phyloP scores from a whole-genome alignment of 306 rosid species.

The Vicia sativa region DNA sequence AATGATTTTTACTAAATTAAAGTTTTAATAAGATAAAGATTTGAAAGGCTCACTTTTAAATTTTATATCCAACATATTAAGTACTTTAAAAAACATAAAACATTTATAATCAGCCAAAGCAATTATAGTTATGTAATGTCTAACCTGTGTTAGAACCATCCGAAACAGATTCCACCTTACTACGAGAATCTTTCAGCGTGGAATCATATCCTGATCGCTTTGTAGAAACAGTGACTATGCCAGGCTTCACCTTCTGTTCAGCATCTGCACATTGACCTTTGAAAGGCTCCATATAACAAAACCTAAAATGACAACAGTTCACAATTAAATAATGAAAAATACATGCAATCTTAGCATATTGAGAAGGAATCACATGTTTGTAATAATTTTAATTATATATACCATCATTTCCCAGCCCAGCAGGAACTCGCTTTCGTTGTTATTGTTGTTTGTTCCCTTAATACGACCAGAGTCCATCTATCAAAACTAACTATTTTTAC shows the following conservation, averaged over 20 bases:
- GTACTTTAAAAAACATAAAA: not conserved
- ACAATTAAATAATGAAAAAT: slow-evolving; percentile 1
- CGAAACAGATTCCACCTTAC: slow-evolving; percentile 5
- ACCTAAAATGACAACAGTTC: slow-evolving; percentile 45
- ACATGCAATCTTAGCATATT: slow-evolving; percentile 7
- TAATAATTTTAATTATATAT: not conserved
- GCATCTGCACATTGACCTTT: slow-evolving; percentile 44
- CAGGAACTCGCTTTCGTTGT: not conserved
- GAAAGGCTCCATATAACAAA: slow-evolving; percentile 59
- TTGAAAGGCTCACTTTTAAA: slow-evolving; percentile 3
- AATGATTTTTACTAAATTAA: slow-evolving; percentile 13
- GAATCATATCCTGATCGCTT: slow-evolving; percentile 46
- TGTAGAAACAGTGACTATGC: slow-evolving; percentile 45
- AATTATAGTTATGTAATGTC: not conserved
- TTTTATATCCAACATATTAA: slow-evolving; percentile 1
- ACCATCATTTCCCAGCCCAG: not conserved
- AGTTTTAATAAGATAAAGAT: not conserved
- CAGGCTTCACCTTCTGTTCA: slow-evolving; percentile 45
- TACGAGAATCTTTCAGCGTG: slow-evolving; percentile 15
- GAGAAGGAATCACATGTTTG: not conserved
- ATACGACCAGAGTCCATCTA: not conserved
- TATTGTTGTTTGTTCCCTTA: not conserved
- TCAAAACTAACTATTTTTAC: slow-evolving; percentile 11
- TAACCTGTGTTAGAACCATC: slow-evolving; percentile 43
- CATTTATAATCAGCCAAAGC: slow-evolving; percentile 5